Conservation (phyloP, 495 filamentous ascomycete genomes). For the Platismatia glauca region DNA sequence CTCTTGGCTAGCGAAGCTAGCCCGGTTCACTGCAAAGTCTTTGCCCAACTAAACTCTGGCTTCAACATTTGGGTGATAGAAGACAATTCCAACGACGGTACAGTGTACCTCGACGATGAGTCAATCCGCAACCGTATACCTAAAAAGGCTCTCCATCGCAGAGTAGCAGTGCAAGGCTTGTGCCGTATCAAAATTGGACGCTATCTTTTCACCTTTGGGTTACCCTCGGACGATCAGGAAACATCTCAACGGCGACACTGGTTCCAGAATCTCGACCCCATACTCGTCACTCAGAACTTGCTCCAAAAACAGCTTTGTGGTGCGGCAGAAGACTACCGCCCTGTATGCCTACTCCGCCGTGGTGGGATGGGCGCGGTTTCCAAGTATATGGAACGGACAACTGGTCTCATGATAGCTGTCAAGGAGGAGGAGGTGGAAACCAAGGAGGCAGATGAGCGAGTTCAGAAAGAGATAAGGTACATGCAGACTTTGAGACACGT, state of each 20-base stretch:
- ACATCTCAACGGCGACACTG: neutral
- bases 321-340: neutral
- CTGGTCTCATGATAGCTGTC: conserved; percentile 3
- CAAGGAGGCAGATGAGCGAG: neutral
- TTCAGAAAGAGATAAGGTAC: neutral
- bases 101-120: neutral
- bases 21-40: conserved; percentile 2
- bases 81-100: neutral
- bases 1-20: neutral
- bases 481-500: conserved; percentile 1
- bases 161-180: neutral
- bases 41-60: conserved; percentile 1
- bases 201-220: neutral
- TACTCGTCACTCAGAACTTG: neutral
- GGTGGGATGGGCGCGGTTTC: neutral
- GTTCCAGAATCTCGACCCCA: neutral
- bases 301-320: neutral
- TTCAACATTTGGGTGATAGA: neutral
- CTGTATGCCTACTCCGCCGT: neutral
- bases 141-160: neutral
- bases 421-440: neutral
- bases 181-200: neutral
- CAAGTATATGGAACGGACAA: neutral
- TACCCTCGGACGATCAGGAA: neutral
- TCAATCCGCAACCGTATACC: neutral